Base-by-base conservation (phyloP, 306 rosid genomes). In the Trifolium pratense region DNA sequence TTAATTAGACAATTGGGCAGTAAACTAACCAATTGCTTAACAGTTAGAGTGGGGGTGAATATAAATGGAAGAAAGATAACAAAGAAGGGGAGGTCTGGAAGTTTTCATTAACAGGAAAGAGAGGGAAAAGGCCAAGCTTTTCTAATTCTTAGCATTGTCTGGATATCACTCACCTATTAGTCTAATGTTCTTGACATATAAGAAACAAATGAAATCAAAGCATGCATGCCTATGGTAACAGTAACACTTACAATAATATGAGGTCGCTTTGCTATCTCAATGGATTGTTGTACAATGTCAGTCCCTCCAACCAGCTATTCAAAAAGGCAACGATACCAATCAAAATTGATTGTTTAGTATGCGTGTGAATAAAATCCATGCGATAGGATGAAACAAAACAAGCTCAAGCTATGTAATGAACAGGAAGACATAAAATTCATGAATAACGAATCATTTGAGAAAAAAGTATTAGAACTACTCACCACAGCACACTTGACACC, bases 401-500 rank as follows among this genome's bases (percentile, higher is more conserved):
- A 70, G 46, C 51, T 45, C 45, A 36, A 14, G 34, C 15, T 46
- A 71, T 66, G 72, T 15, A 57, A 61, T 75, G 5, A 69, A 63
- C 10, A 49, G 59, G 34, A 51, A 71, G 48, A 21, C 58, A 34
- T 8, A 18, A 29, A 43, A 53, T 45, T 67, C 39, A 68, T 34
- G 57, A 71, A 61, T 48, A 45, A 37, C 2, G 17, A 48, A 60
- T 66, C 45, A 53, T 40, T 10, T 9, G 1, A 46, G 46, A 13
- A 37, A 74, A 61, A 39, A 14, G 56, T n/a, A 65, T 3, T 6
- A 72, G 78, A 71, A 79, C 97, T 88, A 79, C 97, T 88, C 88
- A 93, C 98, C 97, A 89, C 96, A 34, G 86, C 92, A 64, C 93
- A 91, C 84, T 86, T 93, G 73, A 87, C 87, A 17, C 93, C 93